Conservation (phyloP, 768 basidiomycete species). For the Boletus eberwhitei region DNA sequence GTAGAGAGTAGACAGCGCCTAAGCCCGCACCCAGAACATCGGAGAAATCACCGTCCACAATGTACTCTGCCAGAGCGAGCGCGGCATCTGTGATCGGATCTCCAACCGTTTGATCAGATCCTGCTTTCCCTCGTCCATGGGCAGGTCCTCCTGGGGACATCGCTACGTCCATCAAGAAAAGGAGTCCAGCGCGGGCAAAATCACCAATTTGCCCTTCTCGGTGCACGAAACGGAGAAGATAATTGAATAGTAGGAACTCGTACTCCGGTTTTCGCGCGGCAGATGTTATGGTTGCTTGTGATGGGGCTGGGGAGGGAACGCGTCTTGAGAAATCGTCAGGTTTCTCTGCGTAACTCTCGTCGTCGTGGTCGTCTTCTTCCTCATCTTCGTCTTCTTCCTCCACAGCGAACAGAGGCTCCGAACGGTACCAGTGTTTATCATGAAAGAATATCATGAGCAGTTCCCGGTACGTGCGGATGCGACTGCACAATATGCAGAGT, state of each 20-base stretch:
- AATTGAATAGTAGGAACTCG: slow-evolving; percentile 94
- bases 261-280: slow-evolving; percentile 75
- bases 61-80: slow-evolving; percentile 86
- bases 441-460: slow-evolving; percentile 97
- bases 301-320: slow-evolving; percentile 57
- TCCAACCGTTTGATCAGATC: slow-evolving; percentile 13
- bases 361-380: slow-evolving; percentile 49
- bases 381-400: slow-evolving; percentile 79
- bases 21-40: slow-evolving; percentile 93
- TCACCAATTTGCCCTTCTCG: slow-evolving; percentile 93
- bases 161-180: slow-evolving; percentile 95
- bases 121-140: slow-evolving; percentile 37
- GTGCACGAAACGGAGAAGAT: slow-evolving; percentile 91
- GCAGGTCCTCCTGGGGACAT: slow-evolving; percentile 72
- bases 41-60: slow-evolving; percentile 97
- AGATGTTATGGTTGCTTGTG: slow-evolving; percentile 55
- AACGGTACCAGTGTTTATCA: slow-evolving; percentile 84
- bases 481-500: slow-evolving; percentile 87
- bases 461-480: slow-evolving; percentile 85
- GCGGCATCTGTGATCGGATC: slow-evolving; percentile 86
- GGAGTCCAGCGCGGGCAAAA: slow-evolving; percentile 84
- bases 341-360: slow-evolving; percentile 14
- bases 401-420: slow-evolving; percentile 69
- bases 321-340: slow-evolving; percentile 16
- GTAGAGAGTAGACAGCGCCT: slow-evolving; percentile 86